Evolutionary conservation across 768 basidiomycete genomes (phyloP), one percentile per base, ranked within the genome.

Genomic region (Cubamyces sp.): DNA sequence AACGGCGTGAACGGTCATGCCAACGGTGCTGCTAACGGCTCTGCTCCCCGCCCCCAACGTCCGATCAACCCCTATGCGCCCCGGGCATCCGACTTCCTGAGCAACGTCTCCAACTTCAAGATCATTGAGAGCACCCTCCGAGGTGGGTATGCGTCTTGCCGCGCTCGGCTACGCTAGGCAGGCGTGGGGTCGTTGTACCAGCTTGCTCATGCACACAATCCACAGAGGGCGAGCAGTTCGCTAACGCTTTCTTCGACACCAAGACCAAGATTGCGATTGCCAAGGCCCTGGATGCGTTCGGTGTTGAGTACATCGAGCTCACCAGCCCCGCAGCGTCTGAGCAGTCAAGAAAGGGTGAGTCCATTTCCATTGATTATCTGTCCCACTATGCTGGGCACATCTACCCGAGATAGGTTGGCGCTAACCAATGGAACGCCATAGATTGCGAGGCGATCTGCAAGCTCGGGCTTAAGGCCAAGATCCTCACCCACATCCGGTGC

Each of bases 231-330:
- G 96, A 97, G 76, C 96, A 99, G 75, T 99, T 99, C 71, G 97
- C 97, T 65, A 99, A 98, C 73, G 96, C 97, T 56, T 99, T 99
- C 84, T 99, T 98, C 74, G 96, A 97, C 74, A 95, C 94, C 74
- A 94, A 96, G 82, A 98, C 96, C 78, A 99, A 99, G 86, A 97
- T 98, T 74, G 95, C 96, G 74, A 99, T 99, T 69, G 97, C 97
- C 67, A 94, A 88, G 81, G 95, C 95, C 15, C 87, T 98, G 60
- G 96, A 98, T 82, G 96, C 95, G 52, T 98, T 99, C 73, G 97
- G 97, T 71, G 97, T 98, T 61, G 97, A 99, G 74, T 99, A 99
- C 83, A 95, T 99, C 72, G 97, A 99, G 73, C 90, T 99, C 73
- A 99, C 97, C 39, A 98, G 96, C 16, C 96, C 97, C 50, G 94